Evolutionary conservation across 345 rosid genomes (phyloP).

Genomic region (Syzygium grande): DNA sequence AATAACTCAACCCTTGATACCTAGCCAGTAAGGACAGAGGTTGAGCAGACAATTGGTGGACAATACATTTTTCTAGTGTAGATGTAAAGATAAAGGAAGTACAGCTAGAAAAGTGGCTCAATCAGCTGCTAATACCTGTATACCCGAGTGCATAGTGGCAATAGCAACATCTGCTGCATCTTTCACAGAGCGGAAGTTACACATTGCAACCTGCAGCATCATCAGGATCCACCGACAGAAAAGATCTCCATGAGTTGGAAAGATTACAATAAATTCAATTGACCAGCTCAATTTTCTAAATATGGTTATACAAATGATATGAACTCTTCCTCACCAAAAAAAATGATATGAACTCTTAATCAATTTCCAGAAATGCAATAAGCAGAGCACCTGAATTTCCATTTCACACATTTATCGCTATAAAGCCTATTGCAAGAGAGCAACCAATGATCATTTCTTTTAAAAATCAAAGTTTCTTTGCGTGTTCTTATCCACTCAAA

Average conservation of each 20-base stretch:
- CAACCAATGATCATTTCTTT: neutral
- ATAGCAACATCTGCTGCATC: constrained; percentile 98
- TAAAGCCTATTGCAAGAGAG: neutral
- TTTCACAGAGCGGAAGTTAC: constrained; percentile 83
- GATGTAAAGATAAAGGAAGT: neutral
- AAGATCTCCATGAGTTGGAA: neutral
- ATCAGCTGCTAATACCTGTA: constrained; percentile 49
- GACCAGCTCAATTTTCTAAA: neutral
- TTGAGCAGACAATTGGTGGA: constrained; percentile 2
- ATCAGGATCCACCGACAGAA: neutral
- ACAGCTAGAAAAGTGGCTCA: neutral
- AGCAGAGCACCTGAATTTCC: neutral
- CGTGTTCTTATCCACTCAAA: neutral
- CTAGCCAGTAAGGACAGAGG: constrained; percentile 22
- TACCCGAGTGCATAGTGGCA: constrained; percentile 76
- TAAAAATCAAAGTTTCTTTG: neutral
- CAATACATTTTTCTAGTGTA: neutral
- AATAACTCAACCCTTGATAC: constrained; percentile 85
- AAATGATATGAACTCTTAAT: neutral
- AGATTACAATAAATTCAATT: neutral
- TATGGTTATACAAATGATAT: neutral
- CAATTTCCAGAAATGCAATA: neutral
- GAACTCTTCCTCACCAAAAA: neutral
- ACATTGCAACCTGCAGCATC: constrained; percentile 77
- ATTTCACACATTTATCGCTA: neutral